These are phyloP conservation scores for Monosporascus sp. DNA, from an alignment of 2,329 filamentous ascomycete species.

Conservation along the genomic window DNA sequence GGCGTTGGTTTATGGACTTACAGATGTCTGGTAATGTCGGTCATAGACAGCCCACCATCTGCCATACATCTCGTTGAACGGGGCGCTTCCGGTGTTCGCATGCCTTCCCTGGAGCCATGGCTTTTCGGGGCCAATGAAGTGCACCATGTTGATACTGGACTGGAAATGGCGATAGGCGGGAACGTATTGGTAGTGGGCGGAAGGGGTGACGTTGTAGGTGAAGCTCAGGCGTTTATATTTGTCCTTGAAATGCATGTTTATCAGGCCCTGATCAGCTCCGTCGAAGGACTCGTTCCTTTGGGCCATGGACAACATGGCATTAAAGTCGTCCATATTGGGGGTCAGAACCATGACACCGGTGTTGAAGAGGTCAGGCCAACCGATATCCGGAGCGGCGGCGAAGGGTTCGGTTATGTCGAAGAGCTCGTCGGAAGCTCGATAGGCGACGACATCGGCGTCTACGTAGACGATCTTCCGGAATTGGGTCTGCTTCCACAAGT, in stretches of 20 bases:
- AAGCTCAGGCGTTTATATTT: constrained; percentile 86
- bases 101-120: constrained; percentile 71
- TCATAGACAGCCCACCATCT: constrained; percentile 96
- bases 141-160: constrained; percentile 80
- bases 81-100: constrained; percentile 47
- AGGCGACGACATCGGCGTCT: constrained; percentile 87
- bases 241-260: constrained; percentile 90
- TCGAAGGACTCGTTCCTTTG: constrained; percentile 89
- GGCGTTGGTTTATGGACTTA: constrained; percentile 27
- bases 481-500: constrained; percentile 85
- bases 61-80: constrained; percentile 78
- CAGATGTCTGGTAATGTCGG: constrained; percentile 63
- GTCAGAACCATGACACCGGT: constrained; percentile 91
- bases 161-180: constrained; percentile 93
- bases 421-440: constrained; percentile 88
- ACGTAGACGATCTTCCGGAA: constrained; percentile 92
- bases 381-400: constrained; percentile 82
- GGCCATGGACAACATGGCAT: constrained; percentile 78
- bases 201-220: constrained; percentile 95
- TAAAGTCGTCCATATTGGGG: constrained; percentile 83
- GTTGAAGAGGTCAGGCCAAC: constrained; percentile 98
- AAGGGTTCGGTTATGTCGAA: constrained; percentile 61
- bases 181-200: constrained; percentile 93
- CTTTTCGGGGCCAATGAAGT: constrained; percentile 91
- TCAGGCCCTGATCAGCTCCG: constrained; percentile 88